phyloP scores from a whole-genome alignment of 208 protist species.

The Crithidia expoeki region DNA sequence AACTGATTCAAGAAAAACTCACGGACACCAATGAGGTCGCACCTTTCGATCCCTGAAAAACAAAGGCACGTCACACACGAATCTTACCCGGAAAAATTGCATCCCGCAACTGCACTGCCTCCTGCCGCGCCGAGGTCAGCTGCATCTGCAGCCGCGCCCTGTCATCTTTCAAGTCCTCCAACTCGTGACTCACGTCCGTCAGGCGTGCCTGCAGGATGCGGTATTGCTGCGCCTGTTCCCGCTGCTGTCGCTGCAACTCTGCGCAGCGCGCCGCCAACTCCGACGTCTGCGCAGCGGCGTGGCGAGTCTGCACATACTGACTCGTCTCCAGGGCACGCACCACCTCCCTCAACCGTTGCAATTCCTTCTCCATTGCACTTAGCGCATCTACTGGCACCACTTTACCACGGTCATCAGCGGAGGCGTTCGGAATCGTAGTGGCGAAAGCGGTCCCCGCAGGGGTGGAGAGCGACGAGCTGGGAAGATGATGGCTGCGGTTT shows the following conservation, averaged over 20 bases:
- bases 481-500: not conserved
- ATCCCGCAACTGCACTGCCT: conserved; percentile 33
- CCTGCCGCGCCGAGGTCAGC: conserved; percentile 34
- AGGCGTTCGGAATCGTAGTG: not conserved
- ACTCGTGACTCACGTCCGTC: conserved; percentile 16
- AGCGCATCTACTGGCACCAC: not conserved
- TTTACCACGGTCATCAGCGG: not conserved
- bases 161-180: conserved; percentile 33
- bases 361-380: conserved; percentile 18
- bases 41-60: too few species aligned
- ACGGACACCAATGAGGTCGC: too few species aligned
- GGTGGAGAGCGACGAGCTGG: not conserved
- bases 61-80: not conserved
- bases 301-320: conserved; percentile 28
- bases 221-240: conserved; percentile 14
- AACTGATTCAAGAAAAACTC: too few species aligned
- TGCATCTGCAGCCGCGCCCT: conserved; percentile 48
- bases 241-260: conserved; percentile 32
- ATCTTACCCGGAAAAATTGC: conserved; percentile 22
- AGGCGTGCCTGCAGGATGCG: conserved; percentile 32
- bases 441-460: not conserved
- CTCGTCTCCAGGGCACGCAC: conserved; percentile 30
- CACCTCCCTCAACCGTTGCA: conserved; percentile 33
- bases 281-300: conserved; percentile 22
- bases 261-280: conserved; percentile 21